Evolutionary conservation across 495 filamentous ascomycete species (phyloP).

Genomic region (Arthonia radiata): DNA sequence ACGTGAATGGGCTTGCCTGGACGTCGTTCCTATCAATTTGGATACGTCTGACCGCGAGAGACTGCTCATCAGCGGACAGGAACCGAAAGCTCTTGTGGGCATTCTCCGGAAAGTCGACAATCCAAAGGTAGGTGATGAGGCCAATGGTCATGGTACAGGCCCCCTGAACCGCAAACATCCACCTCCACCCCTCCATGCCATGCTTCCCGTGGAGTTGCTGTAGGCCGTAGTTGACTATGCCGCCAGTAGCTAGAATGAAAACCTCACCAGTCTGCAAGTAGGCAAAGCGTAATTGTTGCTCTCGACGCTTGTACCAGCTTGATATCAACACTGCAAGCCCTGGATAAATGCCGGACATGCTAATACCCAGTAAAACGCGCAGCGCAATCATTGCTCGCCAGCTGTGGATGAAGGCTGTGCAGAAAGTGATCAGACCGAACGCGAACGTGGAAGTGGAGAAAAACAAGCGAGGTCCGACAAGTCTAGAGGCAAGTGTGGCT

Average conservation of each 20-base stretch:
- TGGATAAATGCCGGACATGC: constrained; percentile 45
- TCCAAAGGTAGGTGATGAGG: constrained; percentile 50
- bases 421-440: constrained; percentile 49
- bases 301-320: constrained; percentile 44
- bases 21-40: constrained; percentile 31
- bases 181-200: constrained; percentile 45
- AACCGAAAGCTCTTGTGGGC: constrained; percentile 35
- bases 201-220: constrained; percentile 34
- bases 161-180: constrained; percentile 55
- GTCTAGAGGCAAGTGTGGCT: constrained; percentile 41
- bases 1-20: constrained; percentile 31
- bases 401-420: constrained; percentile 41
- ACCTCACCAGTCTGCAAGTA: constrained; percentile 48
- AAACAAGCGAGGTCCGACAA: constrained; percentile 42
- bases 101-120: constrained; percentile 57
- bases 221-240: constrained; percentile 47
- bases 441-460: constrained; percentile 39
- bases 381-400: constrained; percentile 55
- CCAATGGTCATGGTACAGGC: constrained; percentile 38
- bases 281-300: constrained; percentile 55
- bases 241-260: constrained; percentile 40
- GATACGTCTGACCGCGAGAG: constrained; percentile 12
- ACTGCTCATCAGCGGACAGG: constrained; percentile 22
- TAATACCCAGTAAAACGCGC: constrained; percentile 43
- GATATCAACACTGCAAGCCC: constrained; percentile 46